Base-by-base conservation (phyloP, 495 filamentous ascomycete genomes). In the Penicillium herquei region DNA sequence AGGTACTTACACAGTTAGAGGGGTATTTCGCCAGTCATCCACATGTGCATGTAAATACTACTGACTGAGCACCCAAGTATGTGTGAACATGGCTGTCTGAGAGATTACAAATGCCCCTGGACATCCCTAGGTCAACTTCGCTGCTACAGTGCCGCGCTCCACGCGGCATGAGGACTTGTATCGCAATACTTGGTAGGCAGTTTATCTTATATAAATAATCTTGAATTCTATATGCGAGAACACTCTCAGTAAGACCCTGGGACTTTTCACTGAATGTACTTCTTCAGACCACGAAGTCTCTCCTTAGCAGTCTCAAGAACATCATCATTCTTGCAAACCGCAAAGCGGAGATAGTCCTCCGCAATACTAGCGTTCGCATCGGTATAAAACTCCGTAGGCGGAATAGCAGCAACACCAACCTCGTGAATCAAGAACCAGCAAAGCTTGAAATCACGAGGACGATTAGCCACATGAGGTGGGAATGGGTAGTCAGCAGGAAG, bases 371-470 rank as follows among this genome's bases (percentile, higher is more conserved):
- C 83, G 56, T 96, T 96, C 54, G 70, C 75, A 42, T 87, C 82
- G 17, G 91, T 96, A 63, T 97, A 97, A 70, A 98, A 98, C 71
- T 98, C 94, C 0, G 90, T 96, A 0, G 94, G 94, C 3, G 94
- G 94, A 58, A 98, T 98, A 2, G 92, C 91, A 6, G 94, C 94
- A 3, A 98, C 91, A 6, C 94, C 94, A 47, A 98, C 77, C 77
- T 98, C 94, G 70, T 90, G 91, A 68, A 98, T 98, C 58, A 96
- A 72, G 73, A 96, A 97, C 94, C 94, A 98, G 35, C 83, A 82
- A 32, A 98, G 79, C 76, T 95, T 87, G 78, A 96, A 98, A 73
- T 98, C 94, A 34, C 94, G 80, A 33, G 94, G 88, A 10, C 93
- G 83, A 49, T 79, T 84, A 26, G 87, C 86, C 6, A 98, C 92